Percentiles rank a stretch among this genome's conserved stretches.
Conservation (phyloP, 768 basidiomycete species). For the Rhizopogon rudus region DNA sequence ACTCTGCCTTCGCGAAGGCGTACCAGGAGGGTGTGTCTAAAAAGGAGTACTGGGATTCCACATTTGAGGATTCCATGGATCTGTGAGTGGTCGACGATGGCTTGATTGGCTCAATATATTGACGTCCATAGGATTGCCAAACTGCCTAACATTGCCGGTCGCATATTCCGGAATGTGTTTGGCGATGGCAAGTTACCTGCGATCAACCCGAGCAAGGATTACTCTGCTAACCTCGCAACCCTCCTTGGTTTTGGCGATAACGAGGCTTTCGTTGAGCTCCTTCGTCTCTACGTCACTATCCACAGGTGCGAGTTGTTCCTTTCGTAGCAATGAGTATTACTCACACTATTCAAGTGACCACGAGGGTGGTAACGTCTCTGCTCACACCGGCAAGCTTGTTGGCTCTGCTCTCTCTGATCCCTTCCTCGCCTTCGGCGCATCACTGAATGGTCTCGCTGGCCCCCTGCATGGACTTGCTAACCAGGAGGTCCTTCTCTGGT, state of each 20-base stretch:
- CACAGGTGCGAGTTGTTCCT: constrained; percentile 54
- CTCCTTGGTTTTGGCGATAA: constrained; percentile 92
- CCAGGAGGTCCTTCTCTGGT: constrained; percentile 95
- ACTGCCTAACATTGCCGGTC: constrained; percentile 93
- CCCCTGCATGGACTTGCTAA: constrained; percentile 96
- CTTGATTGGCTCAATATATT: background rate
- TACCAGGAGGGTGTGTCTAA: constrained; percentile 91
- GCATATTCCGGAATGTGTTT: constrained; percentile 86
- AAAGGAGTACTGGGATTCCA: constrained; percentile 95
- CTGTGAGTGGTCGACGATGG: constrained; percentile 39
- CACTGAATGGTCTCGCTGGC: constrained; percentile 93
- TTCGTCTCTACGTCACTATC: constrained; percentile 95
- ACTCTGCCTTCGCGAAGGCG: constrained; percentile 94
- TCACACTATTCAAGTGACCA: constrained; percentile 59
- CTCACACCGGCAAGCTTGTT: constrained; percentile 89
- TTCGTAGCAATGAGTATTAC: background rate
- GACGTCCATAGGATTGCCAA: constrained; percentile 76
- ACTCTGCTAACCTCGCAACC: constrained; percentile 83
- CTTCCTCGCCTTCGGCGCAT: constrained; percentile 91
- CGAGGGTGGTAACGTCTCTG: constrained; percentile 98
- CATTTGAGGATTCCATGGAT: constrained; percentile 88
- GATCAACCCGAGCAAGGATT: constrained; percentile 81
- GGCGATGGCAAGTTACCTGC: constrained; percentile 83
- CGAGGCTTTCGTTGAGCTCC: constrained; percentile 84
- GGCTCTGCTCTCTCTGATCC: constrained; percentile 96